phyloP scores from a whole-genome alignment of 2,329 filamentous ascomycete species.

The Cercospora sp. region DNA sequence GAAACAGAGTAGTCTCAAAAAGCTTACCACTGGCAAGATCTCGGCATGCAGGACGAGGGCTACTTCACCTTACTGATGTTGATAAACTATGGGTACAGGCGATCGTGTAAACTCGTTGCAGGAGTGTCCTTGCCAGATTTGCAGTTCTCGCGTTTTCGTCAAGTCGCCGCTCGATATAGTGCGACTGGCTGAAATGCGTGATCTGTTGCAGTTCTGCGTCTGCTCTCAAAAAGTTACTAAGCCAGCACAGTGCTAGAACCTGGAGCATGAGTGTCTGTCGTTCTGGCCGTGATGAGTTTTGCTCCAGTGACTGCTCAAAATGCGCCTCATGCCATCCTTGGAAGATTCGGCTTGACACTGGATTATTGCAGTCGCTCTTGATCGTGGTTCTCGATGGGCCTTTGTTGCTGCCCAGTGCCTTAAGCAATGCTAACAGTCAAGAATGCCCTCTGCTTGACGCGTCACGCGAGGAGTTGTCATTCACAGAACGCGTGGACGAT shows the following conservation, averaged over 20 bases:
- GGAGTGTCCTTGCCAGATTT: not conserved
- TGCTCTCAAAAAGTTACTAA: not conserved
- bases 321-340: not conserved
- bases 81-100: not conserved
- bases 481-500: not conserved
- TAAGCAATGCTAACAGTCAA: not conserved
- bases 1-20: too few species aligned
- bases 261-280: not conserved
- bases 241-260: not conserved
- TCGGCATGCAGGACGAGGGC: not conserved
- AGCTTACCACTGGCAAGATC: slow-evolving; percentile 1
- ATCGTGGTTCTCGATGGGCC: not conserved
- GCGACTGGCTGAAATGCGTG: not conserved
- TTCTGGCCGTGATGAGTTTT: not conserved
- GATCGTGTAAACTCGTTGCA: not conserved
- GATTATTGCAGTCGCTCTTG: not conserved
- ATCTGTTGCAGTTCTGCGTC: not conserved
- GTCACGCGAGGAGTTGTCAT: not conserved
- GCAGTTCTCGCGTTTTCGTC: not conserved
- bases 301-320: not conserved
- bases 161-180: not conserved
- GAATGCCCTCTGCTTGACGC: not conserved
- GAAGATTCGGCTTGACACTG: not conserved
- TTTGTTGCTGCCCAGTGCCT: not conserved
- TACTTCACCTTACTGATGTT: not conserved